Evolutionary conservation across 495 filamentous ascomycete genomes (phyloP), one percentile per base, ranked within the genome.

Genomic region (Neurospora africana): DNA sequence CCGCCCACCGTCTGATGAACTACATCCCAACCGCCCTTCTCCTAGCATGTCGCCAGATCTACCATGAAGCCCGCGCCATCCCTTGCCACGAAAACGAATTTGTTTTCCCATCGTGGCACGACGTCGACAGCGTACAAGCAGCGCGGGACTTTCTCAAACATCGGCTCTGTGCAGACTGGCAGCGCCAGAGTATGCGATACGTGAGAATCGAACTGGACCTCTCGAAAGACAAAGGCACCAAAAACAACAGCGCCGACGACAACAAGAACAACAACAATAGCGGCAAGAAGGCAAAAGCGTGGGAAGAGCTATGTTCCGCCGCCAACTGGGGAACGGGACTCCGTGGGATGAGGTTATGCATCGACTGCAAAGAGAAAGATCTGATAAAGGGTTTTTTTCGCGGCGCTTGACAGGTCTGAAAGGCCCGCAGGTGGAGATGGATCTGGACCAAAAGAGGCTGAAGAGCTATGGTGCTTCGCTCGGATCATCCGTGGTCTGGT

Each of bases 1-100:
- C 78, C 2, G 73, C 79, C 3, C 70, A 75, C 35, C 77, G 80
- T 4, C 79, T 80, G 13, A 65, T 75, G 19, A 75, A 74, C 41
- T 76, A 74, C 72, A 68, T 83, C 6, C 78, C 82, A 0, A 76
- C 75, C 19, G 72, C 76, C 8, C 71, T 82, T 30, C 78, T 82
- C 9, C 47, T 40, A 35, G 47, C 78, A 5, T 82, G 76, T 69
- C 71, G 72, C 27, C 78, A 79, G 70, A 69, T 81, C 7, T 83
- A 83, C 75, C 19, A 72, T 30, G 81, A 83, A 71, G 73, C 73
- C 21, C 74, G 80, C 40, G 15, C 69, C 17, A 27, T 81, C 36
- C 77, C 82, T 6, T 82, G 81, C 70, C 74, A 71, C n/a, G 72
- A 75, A 17, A 82, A 81, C 71, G 81, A 82, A 74, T 83, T 83